Evolutionary conservation across 148 eudicot genomes (phyloP), one percentile per base, ranked within the genome.

Genomic region (Cornus suecica): DNA sequence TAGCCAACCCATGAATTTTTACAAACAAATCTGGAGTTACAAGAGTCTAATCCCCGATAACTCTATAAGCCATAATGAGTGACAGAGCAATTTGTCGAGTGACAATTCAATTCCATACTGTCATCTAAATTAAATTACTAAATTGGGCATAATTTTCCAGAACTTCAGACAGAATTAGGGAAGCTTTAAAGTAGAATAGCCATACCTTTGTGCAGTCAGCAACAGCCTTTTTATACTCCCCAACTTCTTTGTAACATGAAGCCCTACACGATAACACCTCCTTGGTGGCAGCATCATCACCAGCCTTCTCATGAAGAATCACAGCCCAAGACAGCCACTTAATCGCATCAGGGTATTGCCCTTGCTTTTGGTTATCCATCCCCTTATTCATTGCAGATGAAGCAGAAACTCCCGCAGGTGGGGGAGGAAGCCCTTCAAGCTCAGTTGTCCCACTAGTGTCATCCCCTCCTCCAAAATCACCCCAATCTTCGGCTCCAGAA

Each of bases 311-410:
- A 1, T 88, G 80, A 70, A 94, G 97, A 80, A 89, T 58, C 58
- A 88, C 88, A 80, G 98, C 97, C 98, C 98, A 94, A 78, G 97
- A 94, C 72, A 94, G 91, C 98, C 98, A 94, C 80, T 94, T 94
- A 51, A 94, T 94, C 45, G 98, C 98, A 90, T 94, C 97, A 20
- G 95, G 89, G 84, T 80, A 94, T 62, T 92, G 98, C 45, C 98
- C 98, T 71, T 89, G 90, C 77, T 92, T 94, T 78, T 94, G 86
- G 76, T 88, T 88, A 74, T 94, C 98, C 86, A 90, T 75, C 30
- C 97, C 98, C 84, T 94, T 94, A 51, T 42, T 84, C 84, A 90
- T 92, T 1, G 98, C 98, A n/a, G 81, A 11, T 1, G 89, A 73
- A 65, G 92, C 89, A n/a, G 91, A 82, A 73, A 92, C 90, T 34